A percentile compares a stretch with the other conserved stretches of the same genome.
These are phyloP conservation scores for Platanthera guangdongensis DNA, from an alignment of 106 monocot genomes.

Conservation along the genomic window DNA sequence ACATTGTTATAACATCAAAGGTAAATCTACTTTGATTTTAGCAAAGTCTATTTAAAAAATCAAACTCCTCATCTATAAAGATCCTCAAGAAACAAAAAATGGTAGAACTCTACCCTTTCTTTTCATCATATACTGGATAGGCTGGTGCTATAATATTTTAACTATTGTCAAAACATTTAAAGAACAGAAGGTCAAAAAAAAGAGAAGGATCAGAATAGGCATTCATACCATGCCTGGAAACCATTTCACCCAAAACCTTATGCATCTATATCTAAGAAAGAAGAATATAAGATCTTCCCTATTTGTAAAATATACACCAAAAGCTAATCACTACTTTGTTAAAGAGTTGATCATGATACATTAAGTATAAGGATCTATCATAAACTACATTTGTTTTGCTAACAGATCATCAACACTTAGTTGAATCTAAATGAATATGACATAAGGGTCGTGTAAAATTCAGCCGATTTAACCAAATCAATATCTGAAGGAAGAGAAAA, in stretches of 20 bases:
- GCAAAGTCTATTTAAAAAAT: not conserved
- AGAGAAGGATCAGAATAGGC: not conserved
- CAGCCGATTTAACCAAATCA: not conserved
- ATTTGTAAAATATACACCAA: not conserved
- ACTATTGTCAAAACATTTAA: not conserved
- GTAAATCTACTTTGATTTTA: not conserved
- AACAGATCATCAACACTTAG: not conserved
- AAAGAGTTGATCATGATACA: not conserved
- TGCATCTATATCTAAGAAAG: not conserved
- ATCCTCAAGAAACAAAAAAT: not conserved
- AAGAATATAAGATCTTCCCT: not conserved
- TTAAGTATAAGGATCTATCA: not conserved
- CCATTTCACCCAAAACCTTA: not conserved
- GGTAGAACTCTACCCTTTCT: not conserved
- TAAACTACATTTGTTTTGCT: not conserved
- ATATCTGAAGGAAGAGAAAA: not conserved
- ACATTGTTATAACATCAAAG: not conserved
- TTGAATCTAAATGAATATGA: not conserved
- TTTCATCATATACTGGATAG: not conserved
- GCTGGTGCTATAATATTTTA: not conserved
- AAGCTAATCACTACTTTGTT: not conserved
- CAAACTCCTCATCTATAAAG: not conserved
- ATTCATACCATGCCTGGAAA: not conserved
- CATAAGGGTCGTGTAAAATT: not conserved
- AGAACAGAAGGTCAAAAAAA: not conserved